Conservation (phyloP, 2,329 filamentous ascomycete species). For the Trichophaea hybrida region DNA sequence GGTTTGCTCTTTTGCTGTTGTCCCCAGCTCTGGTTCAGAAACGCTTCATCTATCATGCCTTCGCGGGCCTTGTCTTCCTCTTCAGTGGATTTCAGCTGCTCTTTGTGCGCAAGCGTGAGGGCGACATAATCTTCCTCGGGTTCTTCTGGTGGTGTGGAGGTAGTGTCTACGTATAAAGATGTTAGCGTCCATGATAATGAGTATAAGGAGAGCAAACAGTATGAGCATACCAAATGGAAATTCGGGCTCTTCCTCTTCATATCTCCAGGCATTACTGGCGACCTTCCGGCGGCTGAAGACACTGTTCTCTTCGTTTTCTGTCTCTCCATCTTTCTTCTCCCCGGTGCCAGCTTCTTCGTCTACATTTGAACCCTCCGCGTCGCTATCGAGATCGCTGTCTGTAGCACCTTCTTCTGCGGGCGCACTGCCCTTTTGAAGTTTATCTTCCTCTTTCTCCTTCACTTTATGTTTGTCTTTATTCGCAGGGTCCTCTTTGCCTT, state of each 20-base stretch:
- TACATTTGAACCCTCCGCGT: slow-evolving; percentile 7
- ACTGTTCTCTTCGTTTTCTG: slow-evolving; percentile 11
- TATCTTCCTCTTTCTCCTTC: slow-evolving; percentile 12
- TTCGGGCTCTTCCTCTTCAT: slow-evolving; percentile 42
- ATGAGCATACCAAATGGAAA: not conserved
- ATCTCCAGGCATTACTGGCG: slow-evolving; percentile 41
- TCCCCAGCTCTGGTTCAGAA: slow-evolving; percentile 13
- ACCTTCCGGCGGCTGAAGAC: slow-evolving; percentile 21
- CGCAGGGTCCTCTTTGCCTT: slow-evolving; percentile 21
- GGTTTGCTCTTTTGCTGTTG: not conserved
- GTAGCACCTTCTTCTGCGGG: slow-evolving; percentile 5
- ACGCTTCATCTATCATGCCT: slow-evolving; percentile 13
- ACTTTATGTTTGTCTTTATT: slow-evolving; percentile 9
- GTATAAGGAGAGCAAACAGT: not conserved
- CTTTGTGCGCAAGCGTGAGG: slow-evolving; percentile 20
- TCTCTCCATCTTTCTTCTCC: slow-evolving; percentile 2
- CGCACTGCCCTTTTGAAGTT: slow-evolving; percentile 10
- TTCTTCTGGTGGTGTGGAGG: slow-evolving; percentile 15
- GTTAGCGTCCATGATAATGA: not conserved
- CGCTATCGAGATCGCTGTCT: slow-evolving; percentile 10
- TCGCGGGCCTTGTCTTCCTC: slow-evolving; percentile 8
- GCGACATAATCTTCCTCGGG: slow-evolving; percentile 26
- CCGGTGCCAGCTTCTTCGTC: slow-evolving; percentile 9
- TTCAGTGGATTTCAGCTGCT: slow-evolving; percentile 11
- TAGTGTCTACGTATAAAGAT: not conserved